phyloP scores from a whole-genome alignment of 768 basidiomycete genomes.

The Candolleomyces eurysporus region DNA sequence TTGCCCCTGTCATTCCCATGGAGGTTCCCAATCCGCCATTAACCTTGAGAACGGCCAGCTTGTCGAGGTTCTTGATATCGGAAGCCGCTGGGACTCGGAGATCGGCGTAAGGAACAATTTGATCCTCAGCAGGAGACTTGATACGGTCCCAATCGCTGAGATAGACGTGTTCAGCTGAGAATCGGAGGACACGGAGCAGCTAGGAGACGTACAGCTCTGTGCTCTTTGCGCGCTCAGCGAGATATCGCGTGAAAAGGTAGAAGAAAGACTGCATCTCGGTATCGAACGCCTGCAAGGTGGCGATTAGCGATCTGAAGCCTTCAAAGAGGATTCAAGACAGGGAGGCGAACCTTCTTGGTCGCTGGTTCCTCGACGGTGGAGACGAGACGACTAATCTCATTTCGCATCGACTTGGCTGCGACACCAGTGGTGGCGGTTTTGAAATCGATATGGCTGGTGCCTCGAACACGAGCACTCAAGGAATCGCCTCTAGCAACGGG shows the following conservation, averaged over 20 bases:
- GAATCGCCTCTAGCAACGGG: slow-evolving; percentile 57
- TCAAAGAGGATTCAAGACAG: not conserved
- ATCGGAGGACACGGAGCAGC: slow-evolving; percentile 7
- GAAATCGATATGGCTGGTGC: slow-evolving; percentile 87
- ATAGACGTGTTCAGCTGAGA: slow-evolving; percentile 9
- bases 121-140: slow-evolving; percentile 81
- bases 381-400: slow-evolving; percentile 95
- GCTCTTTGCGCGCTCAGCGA: slow-evolving; percentile 82
- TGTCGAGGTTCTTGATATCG: slow-evolving; percentile 73
- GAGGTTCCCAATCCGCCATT: slow-evolving; percentile 89
- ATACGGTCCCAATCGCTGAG: slow-evolving; percentile 85
- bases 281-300: slow-evolving; percentile 64
- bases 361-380: slow-evolving; percentile 74
- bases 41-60: slow-evolving; percentile 90
- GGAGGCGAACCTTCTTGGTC: slow-evolving; percentile 69
- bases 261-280: slow-evolving; percentile 97
- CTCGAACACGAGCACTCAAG: slow-evolving; percentile 70
- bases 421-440: slow-evolving; percentile 96
- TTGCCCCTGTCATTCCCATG: slow-evolving; percentile 89
- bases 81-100: slow-evolving; percentile 62
- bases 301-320: slow-evolving; percentile 17
- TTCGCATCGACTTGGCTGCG: slow-evolving; percentile 95
- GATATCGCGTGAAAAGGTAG: slow-evolving; percentile 93
- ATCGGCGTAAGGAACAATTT: slow-evolving; percentile 79
- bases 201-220: slow-evolving; percentile 70